Evolutionary conservation across 805 yeast genomes (phyloP).

Genomic region (Candida cerambycidarum): DNA sequence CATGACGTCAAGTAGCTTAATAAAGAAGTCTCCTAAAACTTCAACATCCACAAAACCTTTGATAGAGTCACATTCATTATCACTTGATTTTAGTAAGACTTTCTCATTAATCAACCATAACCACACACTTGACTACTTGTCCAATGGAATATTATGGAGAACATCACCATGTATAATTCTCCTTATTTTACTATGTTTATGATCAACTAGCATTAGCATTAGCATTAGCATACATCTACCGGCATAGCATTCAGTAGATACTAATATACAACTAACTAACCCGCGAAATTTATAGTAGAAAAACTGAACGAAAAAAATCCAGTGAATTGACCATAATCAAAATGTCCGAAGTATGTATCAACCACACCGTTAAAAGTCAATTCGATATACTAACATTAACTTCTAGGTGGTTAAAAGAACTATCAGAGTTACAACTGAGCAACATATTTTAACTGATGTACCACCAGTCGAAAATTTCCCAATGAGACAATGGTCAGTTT

Average conservation of each 20-base stretch:
- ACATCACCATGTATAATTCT: conserved; percentile 5
- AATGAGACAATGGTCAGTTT: conserved; percentile 90
- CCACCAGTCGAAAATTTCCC: conserved; percentile 91
- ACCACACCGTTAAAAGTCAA: not conserved
- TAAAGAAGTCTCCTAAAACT: not conserved
- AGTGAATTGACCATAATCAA: not conserved
- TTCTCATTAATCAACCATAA: conserved; percentile 6
- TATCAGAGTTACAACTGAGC: conserved; percentile 82
- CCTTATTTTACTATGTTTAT: not conserved
- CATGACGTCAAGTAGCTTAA: not conserved
- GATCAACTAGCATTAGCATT: not conserved
- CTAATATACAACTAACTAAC: not conserved
- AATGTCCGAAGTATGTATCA: conserved; percentile 17
- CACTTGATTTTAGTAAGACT: conserved; percentile 3
- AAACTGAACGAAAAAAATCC: conserved; percentile 6
- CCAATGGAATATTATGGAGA: conserved; percentile 1
- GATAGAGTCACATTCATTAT: not conserved
- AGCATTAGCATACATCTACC: not conserved
- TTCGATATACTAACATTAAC: conserved; percentile 17
- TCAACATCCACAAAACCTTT: not conserved
- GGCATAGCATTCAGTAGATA: not conserved
- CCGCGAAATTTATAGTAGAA: conserved; percentile 5
- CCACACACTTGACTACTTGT: conserved; percentile 4
- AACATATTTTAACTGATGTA: conserved; percentile 74
- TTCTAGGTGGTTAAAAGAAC: conserved; percentile 68